Evolutionary conservation across 495 filamentous ascomycete genomes (phyloP).

Genomic region (Parathielavia hyrcaniae): DNA sequence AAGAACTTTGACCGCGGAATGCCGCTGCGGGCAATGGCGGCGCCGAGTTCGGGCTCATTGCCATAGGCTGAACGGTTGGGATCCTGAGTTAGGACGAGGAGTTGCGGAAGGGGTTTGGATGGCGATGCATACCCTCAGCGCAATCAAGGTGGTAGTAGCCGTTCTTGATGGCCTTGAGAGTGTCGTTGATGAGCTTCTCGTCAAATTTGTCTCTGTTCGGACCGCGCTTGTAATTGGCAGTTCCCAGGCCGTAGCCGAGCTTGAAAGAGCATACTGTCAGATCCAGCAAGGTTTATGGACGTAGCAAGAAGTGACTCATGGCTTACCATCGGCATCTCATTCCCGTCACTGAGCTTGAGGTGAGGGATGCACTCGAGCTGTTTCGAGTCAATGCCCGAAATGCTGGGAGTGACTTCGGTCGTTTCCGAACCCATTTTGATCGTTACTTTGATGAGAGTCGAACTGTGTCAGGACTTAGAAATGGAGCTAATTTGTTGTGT

Average conservation of each 20-base stretch:
- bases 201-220: slow-evolving; percentile 38
- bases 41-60: slow-evolving; percentile 71
- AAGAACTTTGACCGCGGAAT: slow-evolving; percentile 63
- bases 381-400: slow-evolving; percentile 30
- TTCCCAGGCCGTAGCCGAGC: slow-evolving; percentile 66
- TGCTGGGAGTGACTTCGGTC: slow-evolving; percentile 26
- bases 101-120: background rate
- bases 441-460: too few species aligned
- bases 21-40: slow-evolving; percentile 62
- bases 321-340: slow-evolving; percentile 64
- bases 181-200: slow-evolving; percentile 49
- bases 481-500: background rate
- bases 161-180: slow-evolving; percentile 61
- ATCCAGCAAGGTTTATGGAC: background rate
- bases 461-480: background rate
- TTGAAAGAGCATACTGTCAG: slow-evolving; percentile 26
- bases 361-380: slow-evolving; percentile 34
- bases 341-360: slow-evolving; percentile 66
- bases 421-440: slow-evolving; percentile 37
- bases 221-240: slow-evolving; percentile 38
- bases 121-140: slow-evolving; percentile 51
- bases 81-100: background rate
- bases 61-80: slow-evolving; percentile 53
- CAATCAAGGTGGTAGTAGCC: slow-evolving; percentile 75
- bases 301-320: background rate